Evolutionary conservation across 129 eudicot genomes (phyloP).

Genomic region (Centella asiatica): DNA sequence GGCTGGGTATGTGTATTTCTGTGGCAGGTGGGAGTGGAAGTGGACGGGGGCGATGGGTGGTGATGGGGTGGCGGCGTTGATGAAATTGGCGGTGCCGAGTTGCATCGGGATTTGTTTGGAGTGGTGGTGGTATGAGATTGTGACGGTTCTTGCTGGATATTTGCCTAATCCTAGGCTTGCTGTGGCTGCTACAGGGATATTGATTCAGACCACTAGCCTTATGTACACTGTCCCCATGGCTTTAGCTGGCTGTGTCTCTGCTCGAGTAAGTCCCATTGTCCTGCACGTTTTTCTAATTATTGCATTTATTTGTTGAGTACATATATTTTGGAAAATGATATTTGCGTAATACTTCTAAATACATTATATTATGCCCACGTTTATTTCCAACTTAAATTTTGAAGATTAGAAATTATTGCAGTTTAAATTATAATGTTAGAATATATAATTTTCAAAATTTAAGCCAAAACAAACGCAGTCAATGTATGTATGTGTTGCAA

Average conservation of each 20-base stretch:
- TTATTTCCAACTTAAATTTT: no score
- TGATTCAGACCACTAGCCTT: constrained; percentile 80
- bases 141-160: constrained; percentile 82
- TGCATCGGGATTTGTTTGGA: constrained; percentile 83
- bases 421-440: no score
- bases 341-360: no score
- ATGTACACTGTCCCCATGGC: constrained; percentile 99
- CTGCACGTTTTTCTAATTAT: neutral
- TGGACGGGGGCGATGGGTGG: constrained; percentile 43
- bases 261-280: constrained; percentile 48
- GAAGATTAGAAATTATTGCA: no score
- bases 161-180: constrained; percentile 65
- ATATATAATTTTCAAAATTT: no score
- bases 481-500: no score
- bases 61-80: constrained; percentile 34
- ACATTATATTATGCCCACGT: no score
- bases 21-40: constrained; percentile 59
- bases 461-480: no score
- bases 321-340: no score
- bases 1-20: constrained; percentile 57
- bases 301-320: neutral
- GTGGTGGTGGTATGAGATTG: constrained; percentile 99
- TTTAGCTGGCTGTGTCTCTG: constrained; percentile 91
- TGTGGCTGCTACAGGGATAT: constrained; percentile 82
- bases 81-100: constrained; percentile 67